Percentiles rank a stretch among this genome's conserved stretches.
phyloP scores from a whole-genome alignment of 176 grass and related monocot genomes.

The Rhipidocladum racemiflorum region DNA sequence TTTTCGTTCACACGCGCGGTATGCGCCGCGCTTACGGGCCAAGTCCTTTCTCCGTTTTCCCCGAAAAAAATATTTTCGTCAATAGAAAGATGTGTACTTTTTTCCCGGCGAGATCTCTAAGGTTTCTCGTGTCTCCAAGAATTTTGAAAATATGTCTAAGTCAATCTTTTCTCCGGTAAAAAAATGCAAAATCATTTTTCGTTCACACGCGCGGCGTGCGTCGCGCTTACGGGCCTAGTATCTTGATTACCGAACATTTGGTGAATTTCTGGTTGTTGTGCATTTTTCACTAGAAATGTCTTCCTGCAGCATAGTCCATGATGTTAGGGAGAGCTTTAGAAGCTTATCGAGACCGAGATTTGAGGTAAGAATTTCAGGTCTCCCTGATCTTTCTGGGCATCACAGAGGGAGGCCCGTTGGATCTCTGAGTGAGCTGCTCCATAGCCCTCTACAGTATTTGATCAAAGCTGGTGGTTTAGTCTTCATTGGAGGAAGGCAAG shows the following conservation, averaged over 20 bases:
- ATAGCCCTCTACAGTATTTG: slow-evolving; percentile 30
- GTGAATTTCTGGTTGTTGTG: not conserved
- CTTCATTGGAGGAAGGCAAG: slow-evolving; percentile 70
- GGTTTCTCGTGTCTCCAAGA: too few relatives aligned
- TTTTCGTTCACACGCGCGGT: too few relatives aligned
- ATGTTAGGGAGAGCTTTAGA: slow-evolving; percentile 76
- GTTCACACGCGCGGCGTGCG: too few relatives aligned
- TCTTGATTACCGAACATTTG: not conserved
- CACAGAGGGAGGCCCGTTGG: slow-evolving; percentile 47
- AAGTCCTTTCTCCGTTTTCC: too few relatives aligned
- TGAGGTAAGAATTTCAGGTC: slow-evolving; percentile 62
- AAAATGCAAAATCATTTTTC: too few relatives aligned
- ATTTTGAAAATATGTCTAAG: too few relatives aligned
- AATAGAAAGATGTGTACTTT: too few relatives aligned
- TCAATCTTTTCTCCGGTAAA: too few relatives aligned
- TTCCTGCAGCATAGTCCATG: slow-evolving; percentile 66
- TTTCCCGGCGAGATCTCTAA: too few relatives aligned
- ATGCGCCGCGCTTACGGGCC: too few relatives aligned
- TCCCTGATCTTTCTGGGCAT: slow-evolving; percentile 52
- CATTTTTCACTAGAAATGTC: slow-evolving; percentile 43
- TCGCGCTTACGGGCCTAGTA: too few relatives aligned
- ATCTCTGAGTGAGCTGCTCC: slow-evolving; percentile 20
- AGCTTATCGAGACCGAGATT: slow-evolving; percentile 69
- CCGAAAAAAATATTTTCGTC: too few relatives aligned
- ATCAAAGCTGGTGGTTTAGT: slow-evolving; percentile 55